These are phyloP conservation scores for Beta lomatogona DNA, from an alignment of 179 eudicot species.

Conservation along the genomic window DNA sequence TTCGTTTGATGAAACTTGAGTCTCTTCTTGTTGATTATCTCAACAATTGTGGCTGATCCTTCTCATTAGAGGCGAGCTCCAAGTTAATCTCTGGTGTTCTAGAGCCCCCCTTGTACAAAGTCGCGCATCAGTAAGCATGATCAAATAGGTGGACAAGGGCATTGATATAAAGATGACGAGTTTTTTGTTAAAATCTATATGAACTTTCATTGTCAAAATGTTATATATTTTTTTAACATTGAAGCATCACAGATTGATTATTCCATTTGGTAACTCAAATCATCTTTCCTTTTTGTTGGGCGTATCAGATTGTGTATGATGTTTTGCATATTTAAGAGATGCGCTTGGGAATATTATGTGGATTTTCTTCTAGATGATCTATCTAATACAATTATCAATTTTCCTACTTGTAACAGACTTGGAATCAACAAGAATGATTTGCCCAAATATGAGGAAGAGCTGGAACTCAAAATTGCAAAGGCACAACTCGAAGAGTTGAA, in stretches of 20 bases:
- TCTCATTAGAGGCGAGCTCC: background rate
- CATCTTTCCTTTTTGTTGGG: background rate
- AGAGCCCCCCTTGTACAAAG: background rate
- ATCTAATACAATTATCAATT: background rate
- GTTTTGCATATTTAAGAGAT: background rate
- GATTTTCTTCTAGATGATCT: background rate
- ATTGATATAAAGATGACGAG: background rate
- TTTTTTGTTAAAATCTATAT: background rate
- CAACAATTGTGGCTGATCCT: background rate
- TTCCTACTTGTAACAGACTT: constrained; percentile 49
- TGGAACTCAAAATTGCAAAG: constrained; percentile 86
- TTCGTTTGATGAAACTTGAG: background rate
- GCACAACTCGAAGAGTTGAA: constrained; percentile 89
- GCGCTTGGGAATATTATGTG: background rate
- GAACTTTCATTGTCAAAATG: too few species aligned
- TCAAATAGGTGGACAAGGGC: background rate
- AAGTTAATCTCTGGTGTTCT: background rate
- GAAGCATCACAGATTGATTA: background rate
- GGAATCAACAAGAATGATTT: constrained; percentile 74
- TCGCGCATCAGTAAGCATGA: background rate
- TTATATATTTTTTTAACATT: background rate
- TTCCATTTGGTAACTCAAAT: background rate
- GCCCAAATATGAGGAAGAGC: constrained; percentile 80
- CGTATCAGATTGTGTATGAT: background rate
- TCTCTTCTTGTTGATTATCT: background rate